phyloP scores from a whole-genome alignment of 23 red algal species.

The Agarophyton chilense region DNA sequence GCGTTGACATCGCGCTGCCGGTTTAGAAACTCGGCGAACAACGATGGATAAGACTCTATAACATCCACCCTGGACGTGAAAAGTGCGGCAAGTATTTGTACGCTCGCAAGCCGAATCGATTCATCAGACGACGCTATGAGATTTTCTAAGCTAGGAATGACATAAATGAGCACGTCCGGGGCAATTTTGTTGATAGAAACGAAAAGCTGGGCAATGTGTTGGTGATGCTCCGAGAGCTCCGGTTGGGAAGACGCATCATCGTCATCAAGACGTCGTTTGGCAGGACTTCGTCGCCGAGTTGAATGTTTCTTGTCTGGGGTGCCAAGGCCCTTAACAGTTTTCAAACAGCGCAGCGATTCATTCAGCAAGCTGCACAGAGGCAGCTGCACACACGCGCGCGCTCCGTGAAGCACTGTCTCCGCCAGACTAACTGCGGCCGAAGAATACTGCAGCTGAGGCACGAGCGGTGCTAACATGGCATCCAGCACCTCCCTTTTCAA shows the following conservation, averaged over 20 bases:
- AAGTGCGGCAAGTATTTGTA: conserved; percentile 29
- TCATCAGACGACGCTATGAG: conserved; percentile 41
- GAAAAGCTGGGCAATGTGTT: conserved; percentile 51
- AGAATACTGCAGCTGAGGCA: conserved; percentile 11
- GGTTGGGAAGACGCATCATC: conserved; percentile 7
- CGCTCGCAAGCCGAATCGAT: conserved; percentile 26
- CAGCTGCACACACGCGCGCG: conserved; percentile 9
- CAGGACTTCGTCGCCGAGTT: conserved; percentile 2
- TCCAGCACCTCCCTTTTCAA: conserved; percentile 45
- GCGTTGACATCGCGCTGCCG: conserved; percentile 41
- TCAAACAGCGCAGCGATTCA: conserved; percentile 32
- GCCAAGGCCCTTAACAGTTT: background rate
- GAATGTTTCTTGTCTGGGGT: conserved; percentile 5
- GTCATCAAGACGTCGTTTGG: conserved; percentile 14
- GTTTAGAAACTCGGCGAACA: conserved; percentile 65
- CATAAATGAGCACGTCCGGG: conserved; percentile 68
- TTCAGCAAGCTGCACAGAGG: conserved; percentile 58
- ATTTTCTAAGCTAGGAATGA: conserved; percentile 54
- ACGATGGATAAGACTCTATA: conserved; percentile 27
- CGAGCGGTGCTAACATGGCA: conserved; percentile 54
- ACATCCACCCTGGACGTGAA: conserved; percentile 55
- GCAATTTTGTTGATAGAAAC: conserved; percentile 52
- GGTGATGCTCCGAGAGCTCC: conserved; percentile 42
- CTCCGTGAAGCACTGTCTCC: conserved; percentile 12
- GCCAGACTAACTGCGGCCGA: conserved; percentile 29